A percentile compares a stretch with the other conserved stretches of the same genome.
phyloP scores from a whole-genome alignment of 352 stramenopile genomes.

The Pythium aristosporum region DNA sequence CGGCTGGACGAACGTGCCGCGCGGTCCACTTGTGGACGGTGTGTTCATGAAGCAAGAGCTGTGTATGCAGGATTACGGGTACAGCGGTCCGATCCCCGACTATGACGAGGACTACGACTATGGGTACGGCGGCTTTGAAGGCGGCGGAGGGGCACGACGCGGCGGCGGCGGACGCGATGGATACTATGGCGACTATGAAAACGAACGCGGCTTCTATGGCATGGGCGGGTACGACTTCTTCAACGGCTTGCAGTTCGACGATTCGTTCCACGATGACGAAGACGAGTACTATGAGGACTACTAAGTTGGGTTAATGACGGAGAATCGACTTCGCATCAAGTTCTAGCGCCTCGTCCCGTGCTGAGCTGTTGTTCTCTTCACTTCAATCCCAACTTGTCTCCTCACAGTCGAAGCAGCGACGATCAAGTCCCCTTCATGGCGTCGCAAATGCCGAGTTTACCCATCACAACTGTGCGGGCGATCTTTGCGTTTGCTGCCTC shows the following conservation, averaged over 20 bases:
- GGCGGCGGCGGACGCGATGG: neutral
- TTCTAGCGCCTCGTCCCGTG: too few relatives aligned
- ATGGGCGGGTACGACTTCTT: constrained; percentile 19
- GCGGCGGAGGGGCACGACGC: neutral
- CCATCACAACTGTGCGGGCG: too few relatives aligned
- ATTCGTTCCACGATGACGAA: too few relatives aligned
- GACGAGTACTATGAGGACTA: neutral
- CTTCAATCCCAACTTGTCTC: too few relatives aligned
- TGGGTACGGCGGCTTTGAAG: constrained; percentile 13
- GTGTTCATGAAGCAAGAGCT: constrained; percentile 17
- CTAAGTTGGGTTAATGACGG: neutral
- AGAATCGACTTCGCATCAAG: too few relatives aligned
- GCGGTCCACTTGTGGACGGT: constrained; percentile 5
- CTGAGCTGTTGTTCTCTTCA: too few relatives aligned
- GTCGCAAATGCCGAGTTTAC: too few relatives aligned
- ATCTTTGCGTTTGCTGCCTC: too few relatives aligned
- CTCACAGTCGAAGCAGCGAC: too few relatives aligned
- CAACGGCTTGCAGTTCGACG: constrained; percentile 17
- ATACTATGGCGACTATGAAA: constrained; percentile 19
- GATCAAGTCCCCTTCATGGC: too few relatives aligned
- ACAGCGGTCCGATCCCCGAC: neutral
- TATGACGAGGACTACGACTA: constrained; percentile 15
- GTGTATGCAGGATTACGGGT: neutral
- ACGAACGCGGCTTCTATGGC: constrained; percentile 12
- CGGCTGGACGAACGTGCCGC: constrained; percentile 5